Percentiles rank a stretch among this genome's conserved stretches.
phyloP scores from a whole-genome alignment of 805 yeast genomes.

The Teunomyces funiuensis region DNA sequence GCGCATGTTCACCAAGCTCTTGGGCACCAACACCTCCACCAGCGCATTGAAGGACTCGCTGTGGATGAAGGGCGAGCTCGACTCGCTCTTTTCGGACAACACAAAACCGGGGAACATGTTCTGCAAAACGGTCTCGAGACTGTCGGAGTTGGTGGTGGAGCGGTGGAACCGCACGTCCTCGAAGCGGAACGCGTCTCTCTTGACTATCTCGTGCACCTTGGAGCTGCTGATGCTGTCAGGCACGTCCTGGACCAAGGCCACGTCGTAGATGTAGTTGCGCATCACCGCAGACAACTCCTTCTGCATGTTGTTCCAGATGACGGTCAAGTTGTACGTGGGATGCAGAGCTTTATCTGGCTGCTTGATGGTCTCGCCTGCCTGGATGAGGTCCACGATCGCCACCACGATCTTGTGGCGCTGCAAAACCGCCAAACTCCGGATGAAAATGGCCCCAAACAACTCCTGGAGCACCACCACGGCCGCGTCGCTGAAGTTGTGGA shows the following conservation, averaged over 20 bases:
- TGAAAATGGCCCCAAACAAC: slow-evolving; percentile 68
- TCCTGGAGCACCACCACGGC: slow-evolving; percentile 62
- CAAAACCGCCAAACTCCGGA: slow-evolving; percentile 58
- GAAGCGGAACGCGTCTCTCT: slow-evolving; percentile 28
- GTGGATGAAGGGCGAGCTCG: slow-evolving; percentile 51
- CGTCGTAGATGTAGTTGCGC: slow-evolving; percentile 32
- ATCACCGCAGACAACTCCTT: slow-evolving; percentile 34
- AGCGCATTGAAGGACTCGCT: slow-evolving; percentile 55
- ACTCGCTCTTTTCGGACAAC: slow-evolving; percentile 19
- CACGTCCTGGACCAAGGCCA: slow-evolving; percentile 1
- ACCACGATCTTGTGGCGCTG: slow-evolving; percentile 69
- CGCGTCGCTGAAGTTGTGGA: slow-evolving; percentile 43
- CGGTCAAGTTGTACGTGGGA: slow-evolving; percentile 14
- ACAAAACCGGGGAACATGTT: slow-evolving; percentile 72
- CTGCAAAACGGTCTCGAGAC: slow-evolving; percentile 41
- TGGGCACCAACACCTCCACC: slow-evolving; percentile 64
- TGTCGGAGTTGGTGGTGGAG: slow-evolving; percentile 27
- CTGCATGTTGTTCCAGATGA: slow-evolving; percentile 31
- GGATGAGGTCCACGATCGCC: slow-evolving; percentile 48
- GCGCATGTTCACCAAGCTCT: slow-evolving; percentile 77
- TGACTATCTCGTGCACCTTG: slow-evolving; percentile 23
- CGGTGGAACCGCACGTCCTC: slow-evolving; percentile 28
- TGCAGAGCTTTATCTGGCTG: neutral
- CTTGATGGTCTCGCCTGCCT: slow-evolving; percentile 17
- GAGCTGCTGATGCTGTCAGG: slow-evolving; percentile 10